A percentile compares a stretch with the other conserved stretches of the same genome.
Conservation (phyloP, 2,329 filamentous ascomycete genomes). For the Aspergillus costaricaensis region DNA sequence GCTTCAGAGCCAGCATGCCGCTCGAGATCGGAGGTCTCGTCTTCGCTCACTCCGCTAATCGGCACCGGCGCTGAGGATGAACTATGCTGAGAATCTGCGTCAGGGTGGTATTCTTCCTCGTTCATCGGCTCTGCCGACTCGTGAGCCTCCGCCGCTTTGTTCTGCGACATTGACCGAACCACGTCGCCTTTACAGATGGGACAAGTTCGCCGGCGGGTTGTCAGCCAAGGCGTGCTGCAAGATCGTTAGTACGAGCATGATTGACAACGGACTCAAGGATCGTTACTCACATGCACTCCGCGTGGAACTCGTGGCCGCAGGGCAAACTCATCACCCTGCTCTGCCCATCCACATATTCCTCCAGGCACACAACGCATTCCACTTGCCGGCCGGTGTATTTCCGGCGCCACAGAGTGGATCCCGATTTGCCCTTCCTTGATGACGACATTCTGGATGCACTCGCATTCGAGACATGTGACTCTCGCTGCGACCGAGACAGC, state of each 20-base stretch:
- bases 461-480: slow-evolving; percentile 31
- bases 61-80: slow-evolving; percentile 55
- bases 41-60: slow-evolving; percentile 40
- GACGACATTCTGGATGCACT: slow-evolving; percentile 25
- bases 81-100: slow-evolving; percentile 48
- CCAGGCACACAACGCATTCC: slow-evolving; percentile 94
- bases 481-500: slow-evolving; percentile 41
- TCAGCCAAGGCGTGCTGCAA: slow-evolving; percentile 88
- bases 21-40: slow-evolving; percentile 47
- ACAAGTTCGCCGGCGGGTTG: slow-evolving; percentile 91
- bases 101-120: slow-evolving; percentile 48
- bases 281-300: slow-evolving; percentile 88
- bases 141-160: slow-evolving; percentile 23
- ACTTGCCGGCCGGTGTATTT: slow-evolving; percentile 67
- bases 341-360: slow-evolving; percentile 93
- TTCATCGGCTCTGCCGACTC: slow-evolving; percentile 41
- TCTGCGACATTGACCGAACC: slow-evolving; percentile 63
- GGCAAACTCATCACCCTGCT: slow-evolving; percentile 95
- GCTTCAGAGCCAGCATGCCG: slow-evolving; percentile 38
- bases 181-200: slow-evolving; percentile 99
- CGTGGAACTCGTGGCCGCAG: slow-evolving; percentile 97
- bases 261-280: background rate
- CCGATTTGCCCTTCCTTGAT: slow-evolving; percentile 50
- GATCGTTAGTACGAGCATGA: slow-evolving; percentile 17
- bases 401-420: slow-evolving; percentile 49